These are phyloP conservation scores for Exophiala mesophila DNA, from an alignment of 2,329 filamentous ascomycete genomes.

Conservation along the genomic window DNA sequence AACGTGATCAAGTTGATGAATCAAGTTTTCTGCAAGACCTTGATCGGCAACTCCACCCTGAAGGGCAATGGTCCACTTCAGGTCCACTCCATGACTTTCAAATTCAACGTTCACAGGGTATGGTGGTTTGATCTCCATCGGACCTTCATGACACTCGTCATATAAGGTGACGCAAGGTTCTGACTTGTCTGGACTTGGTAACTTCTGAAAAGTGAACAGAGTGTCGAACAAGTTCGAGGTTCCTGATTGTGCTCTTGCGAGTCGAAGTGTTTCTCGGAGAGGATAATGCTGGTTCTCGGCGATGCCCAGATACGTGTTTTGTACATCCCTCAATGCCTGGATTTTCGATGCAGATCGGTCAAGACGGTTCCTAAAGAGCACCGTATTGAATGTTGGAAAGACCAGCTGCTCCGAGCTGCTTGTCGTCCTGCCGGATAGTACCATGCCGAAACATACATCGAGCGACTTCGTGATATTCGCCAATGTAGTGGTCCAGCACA, in stretches of 20 bases:
- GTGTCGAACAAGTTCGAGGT: conserved; percentile 51
- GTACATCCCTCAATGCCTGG: conserved; percentile 67
- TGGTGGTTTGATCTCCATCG: conserved; percentile 64
- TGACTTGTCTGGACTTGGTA: conserved; percentile 33
- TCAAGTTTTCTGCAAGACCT: conserved; percentile 45
- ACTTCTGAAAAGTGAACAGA: conserved; percentile 62
- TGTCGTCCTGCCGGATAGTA: conserved; percentile 78
- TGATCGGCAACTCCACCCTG: conserved; percentile 52
- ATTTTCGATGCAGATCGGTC: conserved; percentile 55
- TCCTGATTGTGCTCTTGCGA: conserved; percentile 41
- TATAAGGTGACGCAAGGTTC: conserved; percentile 42
- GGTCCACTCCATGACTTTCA: conserved; percentile 52
- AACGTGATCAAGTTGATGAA: conserved; percentile 56
- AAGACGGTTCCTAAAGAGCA: conserved; percentile 66
- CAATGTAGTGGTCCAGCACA: conserved; percentile 68
- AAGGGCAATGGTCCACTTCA: conserved; percentile 70
- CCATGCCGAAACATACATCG: conserved; percentile 75
- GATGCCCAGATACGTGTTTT: conserved; percentile 62
- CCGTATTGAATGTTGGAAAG: conserved; percentile 91
- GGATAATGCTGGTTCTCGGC: conserved; percentile 73
- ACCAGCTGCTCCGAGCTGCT: conserved; percentile 62
- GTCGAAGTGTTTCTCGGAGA: conserved; percentile 61
- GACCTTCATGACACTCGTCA: conserved; percentile 48
- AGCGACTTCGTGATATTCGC: conserved; percentile 59
- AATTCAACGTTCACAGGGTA: conserved; percentile 80